Evolutionary conservation across 306 rosid species (phyloP).

Genomic region (Begonia fuchsioides): DNA sequence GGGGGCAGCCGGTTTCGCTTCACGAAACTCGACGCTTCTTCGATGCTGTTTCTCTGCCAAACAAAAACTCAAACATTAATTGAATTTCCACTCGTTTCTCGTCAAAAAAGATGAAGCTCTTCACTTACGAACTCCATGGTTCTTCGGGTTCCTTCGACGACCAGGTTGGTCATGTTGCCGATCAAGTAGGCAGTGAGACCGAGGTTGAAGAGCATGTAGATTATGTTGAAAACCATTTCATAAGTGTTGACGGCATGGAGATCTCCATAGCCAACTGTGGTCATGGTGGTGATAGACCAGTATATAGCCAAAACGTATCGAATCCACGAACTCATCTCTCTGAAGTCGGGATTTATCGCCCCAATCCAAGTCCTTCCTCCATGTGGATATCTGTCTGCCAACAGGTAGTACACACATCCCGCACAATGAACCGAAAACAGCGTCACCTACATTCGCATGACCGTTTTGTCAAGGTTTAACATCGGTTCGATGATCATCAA

Average conservation of each 20-base stretch:
- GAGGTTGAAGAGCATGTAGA: constrained; percentile 88
- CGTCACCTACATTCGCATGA: constrained; percentile 42
- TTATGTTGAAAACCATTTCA: constrained; percentile 77
- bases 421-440: constrained; percentile 61
- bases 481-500: background rate
- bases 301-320: constrained; percentile 74
- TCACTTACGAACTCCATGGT: constrained; percentile 85
- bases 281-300: constrained; percentile 93
- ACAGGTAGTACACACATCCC: constrained; percentile 70
- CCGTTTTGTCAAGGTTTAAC: too few relatives aligned
- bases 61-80: background rate
- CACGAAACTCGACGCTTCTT: constrained; percentile 78
- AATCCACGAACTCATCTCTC: constrained; percentile 44
- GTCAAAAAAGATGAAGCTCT: background rate
- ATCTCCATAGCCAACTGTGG: constrained; percentile 93
- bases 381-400: constrained; percentile 60
- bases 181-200: constrained; percentile 86
- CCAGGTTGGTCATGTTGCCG: constrained; percentile 96
- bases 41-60: constrained; percentile 67
- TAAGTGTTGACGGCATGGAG: constrained; percentile 69
- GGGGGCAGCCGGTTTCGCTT: constrained; percentile 59
- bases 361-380: constrained; percentile 84
- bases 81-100: background rate
- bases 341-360: constrained; percentile 43
- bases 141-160: constrained; percentile 89